A percentile compares a stretch with the other conserved stretches of the same genome.
phyloP scores from a whole-genome alignment of 495 filamentous ascomycete genomes.

The Opeltia flavorubescens region DNA sequence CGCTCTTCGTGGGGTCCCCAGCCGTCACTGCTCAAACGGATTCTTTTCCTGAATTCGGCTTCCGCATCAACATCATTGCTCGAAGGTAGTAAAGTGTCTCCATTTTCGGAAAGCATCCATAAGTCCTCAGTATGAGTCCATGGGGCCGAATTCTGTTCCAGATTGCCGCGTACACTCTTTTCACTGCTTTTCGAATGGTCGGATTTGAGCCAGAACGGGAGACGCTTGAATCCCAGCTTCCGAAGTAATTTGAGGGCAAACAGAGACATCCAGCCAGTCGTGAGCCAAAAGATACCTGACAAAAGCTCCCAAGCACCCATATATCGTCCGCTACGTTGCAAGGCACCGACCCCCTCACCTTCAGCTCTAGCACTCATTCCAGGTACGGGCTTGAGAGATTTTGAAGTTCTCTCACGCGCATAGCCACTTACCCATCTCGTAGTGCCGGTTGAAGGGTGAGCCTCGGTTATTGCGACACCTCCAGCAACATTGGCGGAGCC shows the following conservation, averaged over 20 bases:
- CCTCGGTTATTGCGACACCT: slow-evolving; percentile 1
- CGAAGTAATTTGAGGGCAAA: slow-evolving; percentile 38
- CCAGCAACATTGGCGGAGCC: slow-evolving; percentile 36
- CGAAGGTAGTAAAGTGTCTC: slow-evolving; percentile 39
- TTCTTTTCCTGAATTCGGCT: slow-evolving; percentile 48
- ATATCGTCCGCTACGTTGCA: slow-evolving; percentile 59
- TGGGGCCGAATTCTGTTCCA: slow-evolving; percentile 13
- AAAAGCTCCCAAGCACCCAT: slow-evolving; percentile 61
- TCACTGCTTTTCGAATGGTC: not conserved
- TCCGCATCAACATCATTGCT: slow-evolving; percentile 64
- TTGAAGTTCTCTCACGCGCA: slow-evolving; percentile 44
- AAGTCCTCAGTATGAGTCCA: slow-evolving; percentile 33
- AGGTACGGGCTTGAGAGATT: slow-evolving; percentile 32
- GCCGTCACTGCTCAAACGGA: slow-evolving; percentile 14
- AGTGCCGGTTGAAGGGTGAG: slow-evolving; percentile 7
- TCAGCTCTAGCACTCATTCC: slow-evolving; percentile 26
- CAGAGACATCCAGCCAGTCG: slow-evolving; percentile 43
- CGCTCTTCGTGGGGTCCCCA: slow-evolving; percentile 38
- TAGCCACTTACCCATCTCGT: slow-evolving; percentile 49
- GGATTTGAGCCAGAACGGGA: slow-evolving; percentile 44
- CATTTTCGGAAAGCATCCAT: slow-evolving; percentile 42
- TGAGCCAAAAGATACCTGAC: slow-evolving; percentile 52
- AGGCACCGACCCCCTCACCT: slow-evolving; percentile 58
- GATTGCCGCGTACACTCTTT: slow-evolving; percentile 23
- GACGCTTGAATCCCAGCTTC: slow-evolving; percentile 44